Conservation (phyloP, 805 yeast species). For the Hanseniaspora singularis region DNA sequence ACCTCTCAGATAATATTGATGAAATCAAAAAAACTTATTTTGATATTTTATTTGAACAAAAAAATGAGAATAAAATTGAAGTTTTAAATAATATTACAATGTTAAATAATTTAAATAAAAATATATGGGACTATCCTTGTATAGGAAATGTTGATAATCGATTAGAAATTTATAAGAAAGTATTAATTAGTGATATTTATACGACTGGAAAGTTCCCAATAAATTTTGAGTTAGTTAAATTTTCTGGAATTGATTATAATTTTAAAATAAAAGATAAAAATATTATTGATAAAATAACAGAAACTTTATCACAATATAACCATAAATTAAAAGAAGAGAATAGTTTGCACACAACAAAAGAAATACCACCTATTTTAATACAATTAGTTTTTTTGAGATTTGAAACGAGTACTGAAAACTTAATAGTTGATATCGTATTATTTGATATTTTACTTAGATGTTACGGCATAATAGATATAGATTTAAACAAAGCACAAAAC, state of each 20-base stretch:
- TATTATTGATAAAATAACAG: not conserved
- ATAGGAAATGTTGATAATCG: slow-evolving; percentile 6
- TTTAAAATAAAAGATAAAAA: not conserved
- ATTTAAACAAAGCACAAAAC: not conserved
- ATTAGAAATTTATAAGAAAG: not conserved
- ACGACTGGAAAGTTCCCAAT: not conserved
- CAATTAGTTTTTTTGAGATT: not conserved
- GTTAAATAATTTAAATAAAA: slow-evolving; percentile 20
- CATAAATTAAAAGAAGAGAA: not conserved
- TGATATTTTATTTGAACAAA: slow-evolving; percentile 17
- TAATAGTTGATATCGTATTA: not conserved
- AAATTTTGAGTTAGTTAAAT: not conserved
- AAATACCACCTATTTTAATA: slow-evolving; percentile 1
- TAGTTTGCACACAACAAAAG: slow-evolving; percentile 3
- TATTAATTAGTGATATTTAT: slow-evolving; percentile 18
- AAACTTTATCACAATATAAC: slow-evolving; percentile 4
- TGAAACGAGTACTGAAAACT: not conserved
- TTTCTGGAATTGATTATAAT: not conserved
- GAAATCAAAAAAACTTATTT: slow-evolving; percentile 23
- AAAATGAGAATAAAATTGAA: not conserved
- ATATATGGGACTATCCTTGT: slow-evolving; percentile 26
- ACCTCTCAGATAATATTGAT: slow-evolving; percentile 22
- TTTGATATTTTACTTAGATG: slow-evolving; percentile 11
- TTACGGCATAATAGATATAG: slow-evolving; percentile 6
- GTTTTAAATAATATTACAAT: slow-evolving; percentile 26